Conservation (phyloP, 1,284 basidiomycete genomes). For the Blastosporella zonata region DNA sequence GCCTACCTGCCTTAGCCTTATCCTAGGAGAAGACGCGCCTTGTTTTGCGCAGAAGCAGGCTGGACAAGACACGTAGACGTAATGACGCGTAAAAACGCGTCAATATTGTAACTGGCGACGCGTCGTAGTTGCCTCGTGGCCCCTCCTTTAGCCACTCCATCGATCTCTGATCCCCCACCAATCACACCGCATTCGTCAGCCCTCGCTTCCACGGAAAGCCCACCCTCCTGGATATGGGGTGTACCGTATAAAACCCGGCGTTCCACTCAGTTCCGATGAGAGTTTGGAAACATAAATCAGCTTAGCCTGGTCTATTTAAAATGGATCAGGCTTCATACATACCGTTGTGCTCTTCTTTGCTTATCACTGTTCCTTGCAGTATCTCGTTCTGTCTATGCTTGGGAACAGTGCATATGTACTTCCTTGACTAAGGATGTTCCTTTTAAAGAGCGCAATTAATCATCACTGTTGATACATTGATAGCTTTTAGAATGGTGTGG, state of each 20-base stretch:
- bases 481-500: constrained; percentile 1
- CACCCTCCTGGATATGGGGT: constrained; percentile 3
- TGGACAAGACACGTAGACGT: constrained; percentile 19
- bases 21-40: constrained; percentile 22
- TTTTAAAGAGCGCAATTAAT: constrained; percentile 5
- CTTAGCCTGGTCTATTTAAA: constrained; percentile 1
- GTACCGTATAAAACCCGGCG: constrained; percentile 1
- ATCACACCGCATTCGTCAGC: constrained; percentile 27
- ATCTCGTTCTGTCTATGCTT: constrained; percentile 1
- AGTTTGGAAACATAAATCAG: constrained; percentile 2
- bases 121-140: constrained; percentile 22
- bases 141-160: constrained; percentile 16
- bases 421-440: constrained; percentile 8
- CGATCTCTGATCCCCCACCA: constrained; percentile 21
- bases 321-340: neutral
- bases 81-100: constrained; percentile 46
- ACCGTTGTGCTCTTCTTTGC: neutral
- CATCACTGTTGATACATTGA: neutral
- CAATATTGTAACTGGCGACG: constrained; percentile 21
- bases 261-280: constrained; percentile 7
- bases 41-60: constrained; percentile 10
- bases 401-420: constrained; percentile 3
- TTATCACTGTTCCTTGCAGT: constrained; percentile 1
- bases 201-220: constrained; percentile 23
- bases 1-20: constrained; percentile 16